phyloP scores from a whole-genome alignment of 768 basidiomycete species.

The Serendipita sp. region DNA sequence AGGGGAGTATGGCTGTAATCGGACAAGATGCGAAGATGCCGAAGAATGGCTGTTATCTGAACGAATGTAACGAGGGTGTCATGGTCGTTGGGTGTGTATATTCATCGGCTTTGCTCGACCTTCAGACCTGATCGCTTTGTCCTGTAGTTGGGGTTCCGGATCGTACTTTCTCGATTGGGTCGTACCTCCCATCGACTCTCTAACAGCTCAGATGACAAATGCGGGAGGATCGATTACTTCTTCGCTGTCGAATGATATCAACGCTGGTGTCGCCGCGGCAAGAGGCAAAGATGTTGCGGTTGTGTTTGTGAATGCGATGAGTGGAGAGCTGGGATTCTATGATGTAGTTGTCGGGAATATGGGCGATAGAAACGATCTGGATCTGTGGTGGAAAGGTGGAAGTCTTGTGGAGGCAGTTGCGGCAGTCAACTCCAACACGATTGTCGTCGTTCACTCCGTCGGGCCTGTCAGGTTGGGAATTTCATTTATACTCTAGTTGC shows the following conservation, averaged over 20 bases:
- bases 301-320: constrained; percentile 15
- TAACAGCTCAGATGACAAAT: constrained; percentile 11
- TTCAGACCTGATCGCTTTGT: not conserved
- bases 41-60: constrained; percentile 9
- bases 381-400: constrained; percentile 12
- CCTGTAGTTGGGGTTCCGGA: constrained; percentile 15
- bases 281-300: constrained; percentile 13
- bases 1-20: constrained; percentile 9
- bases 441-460: constrained; percentile 51
- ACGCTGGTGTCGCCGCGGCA: not conserved
- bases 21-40: constrained; percentile 9
- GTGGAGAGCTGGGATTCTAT: constrained; percentile 8
- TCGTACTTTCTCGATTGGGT: constrained; percentile 13
- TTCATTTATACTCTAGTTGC: constrained; percentile 16
- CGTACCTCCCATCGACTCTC: constrained; percentile 13
- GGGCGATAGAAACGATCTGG: constrained; percentile 12
- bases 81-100: constrained; percentile 10
- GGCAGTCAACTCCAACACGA: constrained; percentile 32
- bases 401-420: constrained; percentile 14
- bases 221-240: not conserved
- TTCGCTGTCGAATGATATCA: constrained; percentile 10
- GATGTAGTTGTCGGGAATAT: constrained; percentile 11
- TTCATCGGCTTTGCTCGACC: not conserved
- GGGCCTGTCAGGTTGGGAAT: constrained; percentile 26
- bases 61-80: constrained; percentile 13